Evolutionary conservation across 169 alveolate species (phyloP), one percentile per base, ranked within the genome.

Genomic region (Cytauxzoon felis): DNA sequence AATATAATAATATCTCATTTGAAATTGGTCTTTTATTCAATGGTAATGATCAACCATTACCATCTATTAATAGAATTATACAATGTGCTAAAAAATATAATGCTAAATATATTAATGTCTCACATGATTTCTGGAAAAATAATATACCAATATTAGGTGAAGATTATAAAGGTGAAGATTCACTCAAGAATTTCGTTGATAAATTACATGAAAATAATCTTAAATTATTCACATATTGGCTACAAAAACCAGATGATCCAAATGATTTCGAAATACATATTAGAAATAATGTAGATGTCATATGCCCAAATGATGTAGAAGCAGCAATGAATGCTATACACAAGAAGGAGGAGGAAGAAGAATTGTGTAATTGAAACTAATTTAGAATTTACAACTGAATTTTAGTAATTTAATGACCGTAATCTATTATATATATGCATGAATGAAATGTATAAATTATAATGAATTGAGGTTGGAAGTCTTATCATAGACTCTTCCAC

Each of bases 261-360:
- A 53, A 72, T 16, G 66, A 72, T 33, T 2, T 61, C 5, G n/a
- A 49, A 5, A 19, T 40, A 23, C 71, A 72, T 18, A 13, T 61
- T 16, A 69, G 52, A 2, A 24, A 48, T 1, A 58, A 50, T n/a
- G 68, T 72, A 3, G 82, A 72, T 16, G 62, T 49, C 29, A 42
- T 72, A 4, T 72, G 82, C 36, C 68, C 76, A 5, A 72, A 72
- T 33, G 76, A 58, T 63, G 78, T 72, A 2, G 49, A 61, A 16
- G 30, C n/a, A 23, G 45, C 59, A 7, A 30, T 61, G 16, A 32
- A 33, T 1, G 5, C 49, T 0, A 18, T 42, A 2, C 3, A 33
- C 1, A 36, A 56, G 24, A n/a, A 30, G 13, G 13, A n/a, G 16
- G 27, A n/a, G 23, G 16, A 48, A 24, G 29, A n/a, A n/a, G n/a